These are phyloP conservation scores for Dendrostoma leiphaemia DNA, from an alignment of 2,329 filamentous ascomycete species.

Conservation along the genomic window DNA sequence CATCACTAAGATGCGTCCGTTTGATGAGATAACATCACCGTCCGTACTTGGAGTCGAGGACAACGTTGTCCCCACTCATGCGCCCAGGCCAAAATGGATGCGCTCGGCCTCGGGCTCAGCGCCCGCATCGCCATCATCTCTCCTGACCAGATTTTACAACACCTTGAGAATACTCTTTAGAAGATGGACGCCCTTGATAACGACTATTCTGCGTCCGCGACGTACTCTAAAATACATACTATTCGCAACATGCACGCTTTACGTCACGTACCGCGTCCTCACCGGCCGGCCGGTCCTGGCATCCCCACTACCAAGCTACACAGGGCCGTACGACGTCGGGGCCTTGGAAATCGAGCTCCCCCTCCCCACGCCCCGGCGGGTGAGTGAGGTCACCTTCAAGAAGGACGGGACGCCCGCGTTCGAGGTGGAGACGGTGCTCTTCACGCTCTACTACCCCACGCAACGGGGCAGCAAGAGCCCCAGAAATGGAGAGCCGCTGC, in stretches of 20 bases:
- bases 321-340: conserved; percentile 16
- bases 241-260: conserved; percentile 1
- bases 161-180: not conserved
- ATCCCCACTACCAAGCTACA: conserved; percentile 3
- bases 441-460: conserved; percentile 17
- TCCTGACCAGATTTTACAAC: not conserved
- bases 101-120: not conserved
- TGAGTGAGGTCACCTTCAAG: conserved; percentile 6
- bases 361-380: conserved; percentile 1
- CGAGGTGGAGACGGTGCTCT: conserved; percentile 18
- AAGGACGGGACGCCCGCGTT: conserved; percentile 9
- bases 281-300: conserved; percentile 1
- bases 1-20: not conserved
- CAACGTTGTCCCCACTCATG: conserved; percentile 1
- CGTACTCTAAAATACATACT: conserved; percentile 10
- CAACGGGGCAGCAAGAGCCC: not conserved
- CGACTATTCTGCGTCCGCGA: conserved; percentile 9
- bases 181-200: not conserved
- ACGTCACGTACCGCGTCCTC: conserved; percentile 3
- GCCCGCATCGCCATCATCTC: not conserved
- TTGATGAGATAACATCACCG: not conserved
- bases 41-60: conserved; percentile 8
- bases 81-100: conserved; percentile 15
- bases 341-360: conserved; percentile 12
- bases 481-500: not conserved